Base-by-base conservation (phyloP, 768 basidiomycete genomes). In the Atractiella rhizophila region DNA sequence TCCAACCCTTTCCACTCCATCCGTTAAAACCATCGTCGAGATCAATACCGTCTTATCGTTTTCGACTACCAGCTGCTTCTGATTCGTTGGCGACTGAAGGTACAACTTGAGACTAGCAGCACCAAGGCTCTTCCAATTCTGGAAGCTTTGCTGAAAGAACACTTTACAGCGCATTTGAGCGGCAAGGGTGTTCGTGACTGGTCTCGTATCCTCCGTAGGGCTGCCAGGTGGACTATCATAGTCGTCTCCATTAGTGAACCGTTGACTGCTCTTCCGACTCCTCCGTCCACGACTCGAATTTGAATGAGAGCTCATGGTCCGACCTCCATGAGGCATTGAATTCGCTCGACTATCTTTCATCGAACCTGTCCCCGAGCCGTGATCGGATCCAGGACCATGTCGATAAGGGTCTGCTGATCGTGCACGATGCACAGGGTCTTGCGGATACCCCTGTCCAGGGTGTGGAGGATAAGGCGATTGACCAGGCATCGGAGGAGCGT, bases 151-250 rank as follows among this genome's bases (percentile, higher is more conserved):
- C 55, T 96, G 75, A 35, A 91, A 63, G 62, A 96, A 98, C 19
- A 94, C 75, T 59, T 96, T 98, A 68, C 88, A 94, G 57, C 86
- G 85, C 80, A 85, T 88, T 54, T 81, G 73, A 11, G 79, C 81
- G 8, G 78, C 70, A 46, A 96, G 64, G 10, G 70, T 63, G 5
- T 80, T 76, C 25, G 70, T 73, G 26, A 75, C 68, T 23, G 61
- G 61, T 2, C 62, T 61, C 11, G 59, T 61, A 50, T 74, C 68
- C 45, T 68, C 64, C 4, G 68, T 64, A 2, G 83, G 88, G 6
- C 81, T 85, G 29, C 69, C 64, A 0, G 86, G 85, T 28, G 88
- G 86, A 54, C 78, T 81, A 25, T 73, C 54, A 29, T 58, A 52
- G n/a, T 45, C 50, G 28, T 51, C 45, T 13, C 29, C 38, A 2